Evolutionary conservation across 2,329 filamentous ascomycete species (phyloP), one percentile per base, ranked within the genome.

Genomic region (Neopestalotiopsis clavispora): DNA sequence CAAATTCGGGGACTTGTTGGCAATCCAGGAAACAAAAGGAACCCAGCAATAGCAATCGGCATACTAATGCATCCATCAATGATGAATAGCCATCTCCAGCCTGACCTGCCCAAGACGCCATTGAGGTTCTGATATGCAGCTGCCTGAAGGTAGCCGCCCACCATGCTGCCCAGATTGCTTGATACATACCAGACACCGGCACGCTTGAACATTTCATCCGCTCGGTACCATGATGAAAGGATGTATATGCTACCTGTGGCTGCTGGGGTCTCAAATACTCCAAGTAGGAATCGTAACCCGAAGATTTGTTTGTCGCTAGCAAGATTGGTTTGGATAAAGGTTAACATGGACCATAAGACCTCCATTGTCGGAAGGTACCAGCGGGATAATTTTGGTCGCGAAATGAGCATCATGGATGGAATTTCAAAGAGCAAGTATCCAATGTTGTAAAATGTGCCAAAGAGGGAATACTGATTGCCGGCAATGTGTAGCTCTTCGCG

Each of bases 11-110:
- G 78, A 3, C 75, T 80, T 23, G 77, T 77, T 0, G 80, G 80
- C 5, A 81, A 75, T 0, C 80, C 80, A 0, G 80, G 80, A 65
- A 72, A 73, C 1, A 86, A 80, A 7, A 86, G 70, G 67, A 80
- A 87, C 0, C 85, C 85, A 3, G 84, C 78, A 4, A 87, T 66
- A 0, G 84, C 83, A 4, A 87, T 81, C 0, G 85, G 84, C 4
- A 87, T 76, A 3, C 82, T 84, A 72, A 87, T 87, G 23, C 84
- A 78, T 1, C 84, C 85, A 61, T 86, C 85, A 23, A 88, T 86
- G 14, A 88, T 84, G 59, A 59, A 67, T 4, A 67, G 52, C 65
- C 65, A 67, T 30, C 65, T 59, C 65, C 56, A 67, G 13, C 65
- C 65, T 30, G 56, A 76, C 75, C 83, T 80, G 0, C 84, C 84